phyloP scores from a whole-genome alignment of 2,329 filamentous ascomycete species.

The Sarocladiaceae sp. region DNA sequence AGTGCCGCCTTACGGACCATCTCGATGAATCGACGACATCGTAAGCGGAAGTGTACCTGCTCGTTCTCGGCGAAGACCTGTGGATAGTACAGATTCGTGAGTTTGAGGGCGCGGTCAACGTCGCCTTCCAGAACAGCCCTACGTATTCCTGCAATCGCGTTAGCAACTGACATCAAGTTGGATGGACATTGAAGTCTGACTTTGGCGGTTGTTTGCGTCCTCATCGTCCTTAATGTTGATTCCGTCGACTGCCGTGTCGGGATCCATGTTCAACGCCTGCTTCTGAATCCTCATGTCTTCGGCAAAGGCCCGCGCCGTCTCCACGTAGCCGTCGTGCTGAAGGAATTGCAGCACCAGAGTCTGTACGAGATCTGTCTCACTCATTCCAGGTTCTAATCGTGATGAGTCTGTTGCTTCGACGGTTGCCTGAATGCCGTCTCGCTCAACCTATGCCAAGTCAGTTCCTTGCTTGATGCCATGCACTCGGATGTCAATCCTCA shows the following conservation, averaged over 20 bases:
- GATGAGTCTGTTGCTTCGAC: slow-evolving; percentile 55
- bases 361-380: slow-evolving; percentile 75
- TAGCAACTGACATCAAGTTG: slow-evolving; percentile 13
- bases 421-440: slow-evolving; percentile 49
- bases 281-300: slow-evolving; percentile 73
- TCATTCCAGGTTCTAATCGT: slow-evolving; percentile 54
- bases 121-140: slow-evolving; percentile 84
- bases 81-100: slow-evolving; percentile 72
- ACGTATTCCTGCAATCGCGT: slow-evolving; percentile 60
- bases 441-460: slow-evolving; percentile 19
- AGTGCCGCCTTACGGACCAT: slow-evolving; percentile 70
- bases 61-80: slow-evolving; percentile 73
- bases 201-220: slow-evolving; percentile 80
- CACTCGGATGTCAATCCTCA: slow-evolving; percentile 39
- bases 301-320: slow-evolving; percentile 83
- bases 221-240: slow-evolving; percentile 72
- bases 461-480: too few species aligned
- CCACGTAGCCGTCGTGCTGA: slow-evolving; percentile 91
- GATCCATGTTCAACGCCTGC: slow-evolving; percentile 57
- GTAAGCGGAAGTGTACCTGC: slow-evolving; percentile 79
- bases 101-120: slow-evolving; percentile 82
- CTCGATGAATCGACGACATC: slow-evolving; percentile 90
- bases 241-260: slow-evolving; percentile 44
- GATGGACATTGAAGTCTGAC: slow-evolving; percentile 40
- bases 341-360: slow-evolving; percentile 79